These are phyloP conservation scores for Solanum stenotomum DNA, from an alignment of 257 asterid species.

Conservation along the genomic window DNA sequence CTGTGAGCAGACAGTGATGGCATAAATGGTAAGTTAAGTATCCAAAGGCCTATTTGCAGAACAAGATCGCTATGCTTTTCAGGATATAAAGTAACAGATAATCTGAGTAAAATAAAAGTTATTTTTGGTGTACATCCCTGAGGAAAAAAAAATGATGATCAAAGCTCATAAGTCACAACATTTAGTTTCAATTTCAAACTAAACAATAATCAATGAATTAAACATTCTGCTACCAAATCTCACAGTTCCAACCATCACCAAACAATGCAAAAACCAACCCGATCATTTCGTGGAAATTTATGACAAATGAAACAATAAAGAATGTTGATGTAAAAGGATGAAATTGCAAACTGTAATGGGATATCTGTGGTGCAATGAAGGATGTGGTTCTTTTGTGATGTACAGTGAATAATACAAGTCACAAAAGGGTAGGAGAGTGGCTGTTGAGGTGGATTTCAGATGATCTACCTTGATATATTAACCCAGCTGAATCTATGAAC, in stretches of 20 bases:
- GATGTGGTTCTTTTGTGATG: not conserved
- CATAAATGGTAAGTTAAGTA: not conserved
- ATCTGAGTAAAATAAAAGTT: not conserved
- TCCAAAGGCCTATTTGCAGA: not conserved
- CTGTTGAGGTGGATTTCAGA: not conserved
- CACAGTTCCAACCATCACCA: not conserved
- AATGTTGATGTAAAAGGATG: not conserved
- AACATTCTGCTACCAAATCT: not conserved
- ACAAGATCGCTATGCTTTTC: not conserved
- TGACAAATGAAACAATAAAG: not conserved
- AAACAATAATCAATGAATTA: not conserved
- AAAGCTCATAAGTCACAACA: not conserved
- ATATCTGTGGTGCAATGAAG: not conserved
- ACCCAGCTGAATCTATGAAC: not conserved
- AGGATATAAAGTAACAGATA: not conserved
- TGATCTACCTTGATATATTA: not conserved
- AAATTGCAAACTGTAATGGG: not conserved
- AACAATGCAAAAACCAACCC: not conserved
- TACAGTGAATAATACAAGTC: not conserved
- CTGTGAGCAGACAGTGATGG: not conserved
- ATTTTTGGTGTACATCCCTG: not conserved
- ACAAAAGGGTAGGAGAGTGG: not conserved
- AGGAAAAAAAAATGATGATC: not conserved
- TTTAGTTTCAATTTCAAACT: not conserved
- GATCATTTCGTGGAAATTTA: not conserved